These are phyloP conservation scores for Sporothrix dimorphospora DNA, from an alignment of 2,329 filamentous ascomycete species.

Conservation along the genomic window DNA sequence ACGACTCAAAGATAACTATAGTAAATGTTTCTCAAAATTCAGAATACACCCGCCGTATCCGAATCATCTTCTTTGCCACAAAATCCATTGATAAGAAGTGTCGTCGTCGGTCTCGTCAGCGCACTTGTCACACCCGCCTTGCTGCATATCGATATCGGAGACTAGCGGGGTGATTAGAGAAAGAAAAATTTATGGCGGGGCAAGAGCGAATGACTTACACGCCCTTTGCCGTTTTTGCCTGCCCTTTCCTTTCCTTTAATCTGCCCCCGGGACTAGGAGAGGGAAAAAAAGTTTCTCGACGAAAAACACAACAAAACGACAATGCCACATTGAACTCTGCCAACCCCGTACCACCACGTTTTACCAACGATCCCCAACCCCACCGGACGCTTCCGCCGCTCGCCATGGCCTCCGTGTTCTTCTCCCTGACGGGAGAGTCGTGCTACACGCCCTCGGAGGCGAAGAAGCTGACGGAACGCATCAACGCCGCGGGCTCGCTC, in stretches of 20 bases:
- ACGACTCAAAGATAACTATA: not conserved
- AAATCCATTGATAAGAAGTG: no score
- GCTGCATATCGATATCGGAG: slow-evolving; percentile 21
- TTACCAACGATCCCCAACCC: slow-evolving; percentile 3
- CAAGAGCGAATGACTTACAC: slow-evolving; percentile 23
- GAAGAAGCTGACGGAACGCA: slow-evolving; percentile 49
- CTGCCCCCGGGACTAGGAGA: not conserved
- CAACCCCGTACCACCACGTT: not conserved
- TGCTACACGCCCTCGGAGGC: slow-evolving; percentile 56
- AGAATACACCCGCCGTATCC: no score
- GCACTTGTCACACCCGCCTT: slow-evolving; percentile 11
- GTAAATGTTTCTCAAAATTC: not conserved
- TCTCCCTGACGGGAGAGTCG: slow-evolving; percentile 34
- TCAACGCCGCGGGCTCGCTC: slow-evolving; percentile 45
- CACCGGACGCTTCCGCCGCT: not conserved
- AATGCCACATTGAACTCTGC: slow-evolving; percentile 24
- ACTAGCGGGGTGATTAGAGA: slow-evolving; percentile 16
- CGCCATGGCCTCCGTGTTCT: slow-evolving; percentile 33
- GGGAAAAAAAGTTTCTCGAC: slow-evolving; percentile 18
- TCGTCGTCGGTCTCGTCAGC: no score
- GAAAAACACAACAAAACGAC: slow-evolving; percentile 14
- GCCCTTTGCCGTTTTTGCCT: slow-evolving; percentile 6
- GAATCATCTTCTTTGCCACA: no score
- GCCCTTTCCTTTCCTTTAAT: not conserved
- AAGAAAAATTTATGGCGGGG: slow-evolving; percentile 21